phyloP scores from a whole-genome alignment of 108 stramenopile genomes.

The Skeletonema tropicum region DNA sequence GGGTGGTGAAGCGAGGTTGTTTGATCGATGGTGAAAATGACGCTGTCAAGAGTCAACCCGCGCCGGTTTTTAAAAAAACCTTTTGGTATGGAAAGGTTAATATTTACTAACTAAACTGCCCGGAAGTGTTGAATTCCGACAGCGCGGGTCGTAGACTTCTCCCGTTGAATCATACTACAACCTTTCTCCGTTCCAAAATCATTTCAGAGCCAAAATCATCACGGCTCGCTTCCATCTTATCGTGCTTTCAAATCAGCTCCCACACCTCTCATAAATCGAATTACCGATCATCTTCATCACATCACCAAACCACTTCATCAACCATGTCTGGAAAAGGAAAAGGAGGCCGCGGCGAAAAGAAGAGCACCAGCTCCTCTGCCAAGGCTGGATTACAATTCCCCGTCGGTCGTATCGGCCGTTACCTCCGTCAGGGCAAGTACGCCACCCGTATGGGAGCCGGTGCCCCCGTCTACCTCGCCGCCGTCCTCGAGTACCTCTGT shows the following conservation, averaged over 20 bases:
- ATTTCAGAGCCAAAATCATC: not conserved
- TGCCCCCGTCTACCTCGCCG: no score
- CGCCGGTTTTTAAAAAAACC: not conserved
- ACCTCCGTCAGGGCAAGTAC: no score
- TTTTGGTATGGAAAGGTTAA: not conserved
- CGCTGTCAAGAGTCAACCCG: not conserved
- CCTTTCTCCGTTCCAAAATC: not conserved
- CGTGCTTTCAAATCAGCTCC: not conserved
- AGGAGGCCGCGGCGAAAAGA: no score
- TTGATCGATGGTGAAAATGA: constrained; percentile 1
- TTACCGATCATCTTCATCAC: no score
- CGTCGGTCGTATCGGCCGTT: no score
- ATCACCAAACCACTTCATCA: constrained; percentile 14
- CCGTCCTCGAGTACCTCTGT: no score
- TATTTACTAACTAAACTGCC: not conserved
- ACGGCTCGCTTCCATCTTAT: not conserved
- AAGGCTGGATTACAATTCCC: no score
- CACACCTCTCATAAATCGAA: no score
- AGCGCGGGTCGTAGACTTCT: not conserved
- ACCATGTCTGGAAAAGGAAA: no score
- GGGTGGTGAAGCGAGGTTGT: not conserved
- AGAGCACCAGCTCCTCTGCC: no score
- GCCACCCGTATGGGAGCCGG: no score
- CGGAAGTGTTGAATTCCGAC: not conserved
- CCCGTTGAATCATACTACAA: not conserved